Evolutionary conservation across 768 basidiomycete species (phyloP).

Genomic region (Calvatia gigantea): DNA sequence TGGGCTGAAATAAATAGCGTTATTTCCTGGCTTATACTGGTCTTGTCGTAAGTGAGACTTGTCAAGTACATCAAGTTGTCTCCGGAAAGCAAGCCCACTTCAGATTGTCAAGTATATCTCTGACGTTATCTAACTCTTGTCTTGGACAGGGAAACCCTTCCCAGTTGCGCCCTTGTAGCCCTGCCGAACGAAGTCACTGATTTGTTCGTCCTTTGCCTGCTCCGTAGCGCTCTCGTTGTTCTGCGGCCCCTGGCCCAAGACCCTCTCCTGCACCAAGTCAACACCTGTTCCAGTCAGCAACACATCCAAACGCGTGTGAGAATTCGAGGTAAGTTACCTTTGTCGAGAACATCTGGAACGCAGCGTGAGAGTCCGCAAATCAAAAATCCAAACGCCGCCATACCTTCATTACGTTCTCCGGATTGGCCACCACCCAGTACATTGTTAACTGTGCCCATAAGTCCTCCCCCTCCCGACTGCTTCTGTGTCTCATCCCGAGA

Average conservation of each 20-base stretch:
- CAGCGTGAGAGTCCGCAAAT: neutral
- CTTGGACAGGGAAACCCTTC: too few relatives aligned
- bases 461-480: too few relatives aligned
- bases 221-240: constrained; percentile 38
- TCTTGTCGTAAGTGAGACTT: too few relatives aligned
- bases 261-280: constrained; percentile 36
- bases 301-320: neutral
- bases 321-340: constrained; percentile 18
- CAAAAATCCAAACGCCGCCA: neutral
- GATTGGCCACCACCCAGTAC: constrained; percentile 27
- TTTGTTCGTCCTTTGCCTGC: constrained; percentile 39
- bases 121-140: too few relatives aligned
- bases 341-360: constrained; percentile 30
- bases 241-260: constrained; percentile 32
- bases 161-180: constrained; percentile 34
- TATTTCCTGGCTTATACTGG: too few relatives aligned
- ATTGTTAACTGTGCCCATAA: constrained; percentile 27
- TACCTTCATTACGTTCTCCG: constrained; percentile 33
- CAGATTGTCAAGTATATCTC: too few relatives aligned
- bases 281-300: constrained; percentile 29
- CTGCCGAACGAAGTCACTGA: constrained; percentile 33
- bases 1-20: neutral
- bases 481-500: too few relatives aligned
- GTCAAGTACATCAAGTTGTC: too few relatives aligned
- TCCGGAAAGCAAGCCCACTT: too few relatives aligned